Conservation (phyloP, 805 yeast species). For the Wickerhamomyces tratensis region DNA sequence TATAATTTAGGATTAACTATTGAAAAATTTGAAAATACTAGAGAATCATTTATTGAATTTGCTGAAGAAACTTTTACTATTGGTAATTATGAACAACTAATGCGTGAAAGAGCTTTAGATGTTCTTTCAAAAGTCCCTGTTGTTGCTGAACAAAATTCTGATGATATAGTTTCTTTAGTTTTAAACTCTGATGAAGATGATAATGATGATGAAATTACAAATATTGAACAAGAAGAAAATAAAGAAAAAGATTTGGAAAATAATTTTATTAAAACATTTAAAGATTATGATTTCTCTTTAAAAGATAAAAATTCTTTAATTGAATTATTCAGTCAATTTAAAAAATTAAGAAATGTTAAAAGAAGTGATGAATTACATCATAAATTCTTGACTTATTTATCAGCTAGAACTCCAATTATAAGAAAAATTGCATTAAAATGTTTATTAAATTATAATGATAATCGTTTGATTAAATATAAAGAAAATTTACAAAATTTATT, state of each 20-base stretch:
- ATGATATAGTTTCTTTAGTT: slow-evolving; percentile 48
- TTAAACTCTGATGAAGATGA: slow-evolving; percentile 21
- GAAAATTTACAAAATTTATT: slow-evolving; percentile 67
- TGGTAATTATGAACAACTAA: slow-evolving; percentile 6
- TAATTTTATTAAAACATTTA: slow-evolving; percentile 1
- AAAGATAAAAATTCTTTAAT: slow-evolving; percentile 51
- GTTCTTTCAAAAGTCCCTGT: slow-evolving; percentile 49
- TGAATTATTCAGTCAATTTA: slow-evolving; percentile 55
- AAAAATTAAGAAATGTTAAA: slow-evolving; percentile 45
- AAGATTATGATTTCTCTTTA: slow-evolving; percentile 28
- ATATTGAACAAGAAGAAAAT: background rate
- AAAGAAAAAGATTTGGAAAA: slow-evolving; percentile 2
- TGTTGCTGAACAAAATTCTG: slow-evolving; percentile 58
- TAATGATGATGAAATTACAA: slow-evolving; percentile 2
- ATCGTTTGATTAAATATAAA: slow-evolving; percentile 51
- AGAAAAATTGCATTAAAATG: slow-evolving; percentile 70
- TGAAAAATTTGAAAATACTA: slow-evolving; percentile 1
- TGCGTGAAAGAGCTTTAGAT: slow-evolving; percentile 46
- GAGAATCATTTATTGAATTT: slow-evolving; percentile 4
- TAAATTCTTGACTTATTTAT: slow-evolving; percentile 44
- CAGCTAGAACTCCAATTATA: slow-evolving; percentile 48
- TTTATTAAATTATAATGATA: slow-evolving; percentile 53
- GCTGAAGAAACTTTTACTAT: slow-evolving; percentile 7
- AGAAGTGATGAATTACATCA: slow-evolving; percentile 43
- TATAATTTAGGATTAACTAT: slow-evolving; percentile 2